Percentiles rank a stretch among this genome's conserved stretches.
Conservation (phyloP, 108 stramenopile genomes). For the Conticribra guillardii region DNA sequence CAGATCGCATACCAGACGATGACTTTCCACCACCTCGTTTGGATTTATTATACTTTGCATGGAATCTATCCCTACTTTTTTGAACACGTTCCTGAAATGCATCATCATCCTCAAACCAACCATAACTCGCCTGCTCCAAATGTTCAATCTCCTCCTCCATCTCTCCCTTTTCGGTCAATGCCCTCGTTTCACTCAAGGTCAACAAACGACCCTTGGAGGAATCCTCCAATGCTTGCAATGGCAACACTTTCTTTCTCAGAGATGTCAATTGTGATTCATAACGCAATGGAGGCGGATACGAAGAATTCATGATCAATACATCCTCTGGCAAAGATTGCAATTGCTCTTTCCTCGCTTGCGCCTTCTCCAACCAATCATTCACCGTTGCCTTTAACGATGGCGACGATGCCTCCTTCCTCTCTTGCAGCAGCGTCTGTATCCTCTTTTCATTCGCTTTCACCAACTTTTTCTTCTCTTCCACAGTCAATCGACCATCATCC, state of each 20-base stretch:
- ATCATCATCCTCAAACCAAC: slow-evolving; percentile 90
- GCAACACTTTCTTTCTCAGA: slow-evolving; percentile 62
- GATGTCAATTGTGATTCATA: slow-evolving; percentile 64
- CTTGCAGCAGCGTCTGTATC: slow-evolving; percentile 50
- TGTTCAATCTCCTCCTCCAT: slow-evolving; percentile 67
- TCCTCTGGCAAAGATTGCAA: slow-evolving; percentile 42
- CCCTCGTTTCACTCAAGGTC: slow-evolving; percentile 70
- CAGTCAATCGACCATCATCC: slow-evolving; percentile 70
- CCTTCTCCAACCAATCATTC: slow-evolving; percentile 69
- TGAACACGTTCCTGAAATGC: slow-evolving; percentile 65
- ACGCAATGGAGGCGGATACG: slow-evolving; percentile 60
- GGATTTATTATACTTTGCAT: slow-evolving; percentile 19
- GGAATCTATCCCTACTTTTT: slow-evolving; percentile 39
- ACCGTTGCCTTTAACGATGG: slow-evolving; percentile 5
- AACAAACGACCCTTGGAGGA: slow-evolving; percentile 70
- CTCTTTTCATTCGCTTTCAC: slow-evolving; percentile 71
- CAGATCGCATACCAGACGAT: slow-evolving; percentile 17
- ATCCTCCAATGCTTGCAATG: slow-evolving; percentile 70
- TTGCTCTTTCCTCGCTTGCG: slow-evolving; percentile 60
- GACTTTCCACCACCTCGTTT: slow-evolving; percentile 11
- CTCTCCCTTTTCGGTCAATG: slow-evolving; percentile 77
- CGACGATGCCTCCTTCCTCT: slow-evolving; percentile 53
- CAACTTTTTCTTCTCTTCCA: slow-evolving; percentile 59
- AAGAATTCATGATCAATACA: slow-evolving; percentile 4
- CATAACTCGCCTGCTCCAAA: slow-evolving; percentile 69